phyloP scores from a whole-genome alignment of 495 filamentous ascomycete species.

The Chaetomium cochliodes region DNA sequence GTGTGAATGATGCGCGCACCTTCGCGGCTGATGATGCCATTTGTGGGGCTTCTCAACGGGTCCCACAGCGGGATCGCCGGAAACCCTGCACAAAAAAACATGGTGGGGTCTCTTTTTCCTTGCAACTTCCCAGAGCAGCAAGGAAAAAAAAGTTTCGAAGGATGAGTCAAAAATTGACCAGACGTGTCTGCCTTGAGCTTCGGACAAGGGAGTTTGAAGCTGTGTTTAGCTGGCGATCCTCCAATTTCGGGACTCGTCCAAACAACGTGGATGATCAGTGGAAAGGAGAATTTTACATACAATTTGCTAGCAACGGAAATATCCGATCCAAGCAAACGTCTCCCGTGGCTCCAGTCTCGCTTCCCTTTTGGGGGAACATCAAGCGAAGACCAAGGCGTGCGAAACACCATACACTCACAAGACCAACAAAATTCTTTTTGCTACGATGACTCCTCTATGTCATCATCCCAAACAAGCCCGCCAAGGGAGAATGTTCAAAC shows the following conservation, averaged over 20 bases:
- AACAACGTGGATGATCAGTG: not conserved
- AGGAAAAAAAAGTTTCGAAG: not conserved
- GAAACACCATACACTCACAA: slow-evolving; percentile 6
- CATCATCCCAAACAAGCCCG: not conserved
- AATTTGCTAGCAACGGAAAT: slow-evolving; percentile 10
- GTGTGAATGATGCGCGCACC: not conserved
- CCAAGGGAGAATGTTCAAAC: not conserved
- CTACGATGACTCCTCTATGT: slow-evolving; percentile 9
- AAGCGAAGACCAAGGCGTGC: slow-evolving; percentile 12
- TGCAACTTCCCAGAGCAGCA: not conserved
- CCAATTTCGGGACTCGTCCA: slow-evolving; percentile 5
- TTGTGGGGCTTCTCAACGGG: slow-evolving; percentile 9
- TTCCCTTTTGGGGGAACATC: not conserved
- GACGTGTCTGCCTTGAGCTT: not conserved
- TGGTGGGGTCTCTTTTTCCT: not conserved
- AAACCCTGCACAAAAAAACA: slow-evolving; percentile 1
- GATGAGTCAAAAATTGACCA: slow-evolving; percentile 9
- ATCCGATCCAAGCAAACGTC: slow-evolving; percentile 6
- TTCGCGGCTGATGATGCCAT: slow-evolving; percentile 18
- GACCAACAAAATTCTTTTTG: not conserved
- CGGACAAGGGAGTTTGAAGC: not conserved
- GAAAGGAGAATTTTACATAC: not conserved
- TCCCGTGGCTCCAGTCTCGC: not conserved
- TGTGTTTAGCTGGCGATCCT: not conserved
- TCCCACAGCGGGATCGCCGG: slow-evolving; percentile 20